A percentile compares a stretch with the other conserved stretches of the same genome.
Evolutionary conservation across 108 stramenopile species (phyloP).

Genomic region (Nannochloropsis gaditana): DNA sequence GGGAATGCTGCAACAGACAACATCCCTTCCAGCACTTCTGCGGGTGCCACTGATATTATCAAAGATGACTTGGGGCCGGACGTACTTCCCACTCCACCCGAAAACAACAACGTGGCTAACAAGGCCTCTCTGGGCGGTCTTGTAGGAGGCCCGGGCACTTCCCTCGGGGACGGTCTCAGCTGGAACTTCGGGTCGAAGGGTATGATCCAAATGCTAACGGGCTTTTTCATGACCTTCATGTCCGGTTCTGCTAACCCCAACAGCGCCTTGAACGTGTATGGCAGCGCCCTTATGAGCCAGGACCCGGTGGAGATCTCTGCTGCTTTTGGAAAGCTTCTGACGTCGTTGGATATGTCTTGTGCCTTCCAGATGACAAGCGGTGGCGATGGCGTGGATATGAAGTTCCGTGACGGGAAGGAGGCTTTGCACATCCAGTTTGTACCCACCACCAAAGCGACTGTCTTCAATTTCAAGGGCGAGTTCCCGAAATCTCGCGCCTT

Average conservation of each 20-base stretch:
- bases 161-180: not conserved
- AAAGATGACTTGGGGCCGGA: no score
- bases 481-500: not conserved
- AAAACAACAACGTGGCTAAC: not conserved
- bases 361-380: not conserved
- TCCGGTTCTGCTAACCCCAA: not conserved
- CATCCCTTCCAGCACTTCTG: no score
- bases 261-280: not conserved
- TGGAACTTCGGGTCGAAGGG: not conserved
- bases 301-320: not conserved
- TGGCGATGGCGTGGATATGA: not conserved
- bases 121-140: not conserved
- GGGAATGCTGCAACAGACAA: not conserved
- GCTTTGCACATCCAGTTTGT: not conserved
- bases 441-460: not conserved
- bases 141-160: not conserved
- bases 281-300: not conserved
- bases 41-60: no score
- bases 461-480: not conserved
- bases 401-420: not conserved
- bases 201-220: not conserved
- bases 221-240: slow-evolving; percentile 14
- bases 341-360: not conserved
- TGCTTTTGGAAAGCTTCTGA: not conserved
- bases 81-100: no score